Conservation (phyloP, 495 filamentous ascomycete genomes). For the Trichocladium uniseriatum region DNA sequence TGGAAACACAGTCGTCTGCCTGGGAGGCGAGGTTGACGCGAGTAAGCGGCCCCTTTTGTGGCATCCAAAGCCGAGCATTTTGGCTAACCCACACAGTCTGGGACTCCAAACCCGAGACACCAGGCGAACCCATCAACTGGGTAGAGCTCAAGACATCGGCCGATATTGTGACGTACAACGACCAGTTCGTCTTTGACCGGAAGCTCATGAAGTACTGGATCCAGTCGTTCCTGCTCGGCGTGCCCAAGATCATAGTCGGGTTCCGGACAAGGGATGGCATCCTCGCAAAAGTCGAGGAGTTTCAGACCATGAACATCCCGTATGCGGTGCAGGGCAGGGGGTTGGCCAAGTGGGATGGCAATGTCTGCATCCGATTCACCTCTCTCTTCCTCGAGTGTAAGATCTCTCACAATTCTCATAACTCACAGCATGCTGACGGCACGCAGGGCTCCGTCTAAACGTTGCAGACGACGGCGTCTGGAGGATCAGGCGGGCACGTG, state of each 20-base stretch:
- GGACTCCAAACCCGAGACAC: slow-evolving; percentile 63
- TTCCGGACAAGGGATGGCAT: slow-evolving; percentile 70
- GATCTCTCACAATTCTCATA: background rate
- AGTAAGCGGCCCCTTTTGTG: slow-evolving; percentile 38
- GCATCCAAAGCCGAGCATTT: background rate
- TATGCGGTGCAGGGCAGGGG: slow-evolving; percentile 56
- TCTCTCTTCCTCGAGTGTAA: slow-evolving; percentile 64
- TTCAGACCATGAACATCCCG: slow-evolving; percentile 70
- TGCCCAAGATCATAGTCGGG: slow-evolving; percentile 84
- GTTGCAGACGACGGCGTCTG: slow-evolving; percentile 69
- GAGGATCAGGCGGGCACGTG: slow-evolving; percentile 58
- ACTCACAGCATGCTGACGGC: background rate
- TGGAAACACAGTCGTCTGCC: slow-evolving; percentile 56
- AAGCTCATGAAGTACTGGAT: slow-evolving; percentile 95
- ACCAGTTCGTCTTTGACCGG: slow-evolving; percentile 67
- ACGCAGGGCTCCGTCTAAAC: slow-evolving; percentile 52
- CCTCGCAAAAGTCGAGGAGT: slow-evolving; percentile 59
- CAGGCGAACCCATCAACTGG: slow-evolving; percentile 68
- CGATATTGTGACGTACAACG: slow-evolving; percentile 54
- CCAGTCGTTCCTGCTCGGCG: slow-evolving; percentile 88
- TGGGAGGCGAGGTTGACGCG: slow-evolving; percentile 95
- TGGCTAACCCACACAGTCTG: slow-evolving; percentile 48
- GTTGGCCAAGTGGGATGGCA: slow-evolving; percentile 70
- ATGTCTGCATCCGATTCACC: slow-evolving; percentile 84
- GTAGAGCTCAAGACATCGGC: slow-evolving; percentile 88